Percentiles rank a stretch among this genome's conserved stretches.
phyloP scores from a whole-genome alignment of 768 basidiomycete species.

The Suillus hirtellus region DNA sequence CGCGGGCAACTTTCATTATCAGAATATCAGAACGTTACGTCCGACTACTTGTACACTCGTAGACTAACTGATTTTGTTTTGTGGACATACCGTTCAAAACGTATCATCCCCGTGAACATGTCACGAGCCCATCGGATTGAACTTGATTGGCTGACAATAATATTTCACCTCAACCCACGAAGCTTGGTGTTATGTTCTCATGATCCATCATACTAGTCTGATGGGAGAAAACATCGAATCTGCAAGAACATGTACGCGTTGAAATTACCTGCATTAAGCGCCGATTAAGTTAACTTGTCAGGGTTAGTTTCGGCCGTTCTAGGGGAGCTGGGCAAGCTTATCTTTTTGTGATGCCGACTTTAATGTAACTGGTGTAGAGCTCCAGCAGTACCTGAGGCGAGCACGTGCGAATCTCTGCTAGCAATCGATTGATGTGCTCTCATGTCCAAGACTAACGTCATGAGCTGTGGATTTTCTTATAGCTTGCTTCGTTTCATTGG shows the following conservation, averaged over 20 bases:
- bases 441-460: constrained; percentile 4
- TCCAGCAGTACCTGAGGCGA: neutral
- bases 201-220: neutral
- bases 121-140: neutral
- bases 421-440: no score
- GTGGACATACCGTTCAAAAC: no score
- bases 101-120: neutral
- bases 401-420: neutral
- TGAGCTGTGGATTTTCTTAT: neutral
- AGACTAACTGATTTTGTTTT: no score
- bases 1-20: neutral
- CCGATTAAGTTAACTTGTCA: neutral
- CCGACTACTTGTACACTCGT: neutral
- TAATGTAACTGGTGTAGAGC: neutral
- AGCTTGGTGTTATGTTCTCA: no score
- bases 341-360: neutral
- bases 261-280: neutral
- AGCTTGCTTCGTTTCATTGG: neutral
- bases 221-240: neutral
- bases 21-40: neutral
- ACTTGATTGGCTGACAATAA: neutral
- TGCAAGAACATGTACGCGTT: neutral
- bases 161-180: neutral
- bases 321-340: neutral
- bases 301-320: neutral